These are phyloP conservation scores for Linum usitatissimum DNA, from an alignment of 345 rosid genomes.

Conservation along the genomic window DNA sequence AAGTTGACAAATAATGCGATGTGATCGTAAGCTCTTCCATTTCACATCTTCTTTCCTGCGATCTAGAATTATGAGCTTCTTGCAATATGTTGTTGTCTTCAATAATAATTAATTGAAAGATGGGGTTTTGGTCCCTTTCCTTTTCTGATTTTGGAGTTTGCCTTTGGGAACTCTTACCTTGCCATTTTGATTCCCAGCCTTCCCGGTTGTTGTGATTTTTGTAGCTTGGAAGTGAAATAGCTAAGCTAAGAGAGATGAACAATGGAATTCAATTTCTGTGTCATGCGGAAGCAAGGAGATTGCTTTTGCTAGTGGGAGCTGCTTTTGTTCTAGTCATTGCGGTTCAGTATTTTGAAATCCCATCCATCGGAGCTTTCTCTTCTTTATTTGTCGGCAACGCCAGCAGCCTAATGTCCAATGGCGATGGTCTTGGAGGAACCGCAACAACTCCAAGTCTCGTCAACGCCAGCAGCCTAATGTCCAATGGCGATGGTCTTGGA, in stretches of 20 bases:
- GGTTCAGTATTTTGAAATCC: slow-evolving; percentile 5
- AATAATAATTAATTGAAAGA: no score
- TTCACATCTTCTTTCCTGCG: neutral
- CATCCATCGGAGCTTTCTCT: neutral
- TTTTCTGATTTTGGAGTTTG: no score
- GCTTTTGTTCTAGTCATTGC: neutral
- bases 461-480: neutral
- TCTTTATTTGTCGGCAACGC: neutral
- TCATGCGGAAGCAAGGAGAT: slow-evolving; percentile 1
- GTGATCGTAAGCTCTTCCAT: neutral
- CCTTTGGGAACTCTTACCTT: neutral
- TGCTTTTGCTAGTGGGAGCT: slow-evolving; percentile 4
- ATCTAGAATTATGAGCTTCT: neutral
- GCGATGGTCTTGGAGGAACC: neutral
- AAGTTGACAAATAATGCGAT: neutral
- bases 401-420: neutral
- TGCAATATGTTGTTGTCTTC: no score
- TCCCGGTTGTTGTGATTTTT: neutral
- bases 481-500: neutral
- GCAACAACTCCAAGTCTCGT: neutral
- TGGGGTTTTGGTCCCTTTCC: no score
- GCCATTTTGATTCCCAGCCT: neutral
- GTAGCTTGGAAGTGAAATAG: neutral
- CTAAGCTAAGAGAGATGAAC: neutral
- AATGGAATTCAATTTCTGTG: neutral